Evolutionary conservation across 441 rosid genomes (phyloP).

Genomic region (Pelargonium fulgidum): DNA sequence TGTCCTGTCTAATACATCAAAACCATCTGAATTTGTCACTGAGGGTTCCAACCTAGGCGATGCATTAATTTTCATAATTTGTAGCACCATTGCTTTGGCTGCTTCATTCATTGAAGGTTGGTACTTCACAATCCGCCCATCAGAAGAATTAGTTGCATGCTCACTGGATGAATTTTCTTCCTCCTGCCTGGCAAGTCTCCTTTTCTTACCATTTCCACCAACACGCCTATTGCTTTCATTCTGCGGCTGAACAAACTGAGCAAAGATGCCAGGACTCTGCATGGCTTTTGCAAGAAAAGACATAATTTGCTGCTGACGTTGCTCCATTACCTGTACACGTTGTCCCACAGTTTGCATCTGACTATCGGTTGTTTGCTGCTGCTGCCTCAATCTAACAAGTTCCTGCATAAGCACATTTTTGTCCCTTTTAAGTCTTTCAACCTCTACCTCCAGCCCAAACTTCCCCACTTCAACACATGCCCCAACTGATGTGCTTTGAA

Average conservation of each 20-base stretch:
- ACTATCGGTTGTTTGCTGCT: conserved; percentile 1
- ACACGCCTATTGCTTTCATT: conserved; percentile 12
- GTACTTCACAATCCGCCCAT: conserved; percentile 47
- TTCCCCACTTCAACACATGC: conserved; percentile 11
- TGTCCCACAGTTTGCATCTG: neutral
- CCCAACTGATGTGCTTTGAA: neutral
- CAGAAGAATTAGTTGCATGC: conserved; percentile 23
- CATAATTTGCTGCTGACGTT: conserved; percentile 6
- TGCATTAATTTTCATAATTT: conserved; percentile 36
- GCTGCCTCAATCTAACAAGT: conserved; percentile 13
- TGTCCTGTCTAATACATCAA: conserved; percentile 34
- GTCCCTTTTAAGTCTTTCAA: conserved; percentile 19
- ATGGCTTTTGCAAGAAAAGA: conserved; percentile 15
- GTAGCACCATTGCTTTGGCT: conserved; percentile 44
- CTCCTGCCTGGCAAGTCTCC: conserved; percentile 8
- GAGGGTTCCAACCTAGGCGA: conserved; percentile 38
- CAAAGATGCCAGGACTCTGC: conserved; percentile 16
- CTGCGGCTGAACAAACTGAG: conserved; percentile 19
- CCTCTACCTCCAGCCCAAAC: conserved; percentile 15
- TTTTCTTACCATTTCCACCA: neutral
- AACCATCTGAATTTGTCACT: conserved; percentile 28
- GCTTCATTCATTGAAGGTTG: conserved; percentile 50
- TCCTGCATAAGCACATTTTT: conserved; percentile 11
- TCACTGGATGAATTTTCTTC: conserved; percentile 25
- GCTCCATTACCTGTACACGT: conserved; percentile 10